Percentiles rank a stretch among this genome's conserved stretches.
These are phyloP conservation scores for Penicillium sp. DNA, from an alignment of 2,329 filamentous ascomycete genomes.

Conservation along the genomic window DNA sequence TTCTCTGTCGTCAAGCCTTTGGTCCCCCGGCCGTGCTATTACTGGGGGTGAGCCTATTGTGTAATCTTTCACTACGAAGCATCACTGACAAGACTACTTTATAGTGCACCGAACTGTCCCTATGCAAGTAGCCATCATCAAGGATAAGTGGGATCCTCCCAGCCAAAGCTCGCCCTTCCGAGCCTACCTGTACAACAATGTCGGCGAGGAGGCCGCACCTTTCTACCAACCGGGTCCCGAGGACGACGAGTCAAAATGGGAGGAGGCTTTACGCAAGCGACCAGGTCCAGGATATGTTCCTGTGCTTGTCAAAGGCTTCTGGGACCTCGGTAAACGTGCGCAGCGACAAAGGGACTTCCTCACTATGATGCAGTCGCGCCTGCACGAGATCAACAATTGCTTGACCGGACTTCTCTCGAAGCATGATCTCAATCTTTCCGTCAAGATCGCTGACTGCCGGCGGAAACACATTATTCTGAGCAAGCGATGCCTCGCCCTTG, in stretches of 20 bases:
- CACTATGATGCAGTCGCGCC: constrained; percentile 55
- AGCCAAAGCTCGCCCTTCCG: constrained; percentile 55
- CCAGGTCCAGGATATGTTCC: constrained; percentile 59
- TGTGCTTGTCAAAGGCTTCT: constrained; percentile 59
- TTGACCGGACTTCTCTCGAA: constrained; percentile 58
- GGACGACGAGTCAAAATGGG: constrained; percentile 63
- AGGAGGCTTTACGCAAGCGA: constrained; percentile 60
- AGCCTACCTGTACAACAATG: constrained; percentile 63
- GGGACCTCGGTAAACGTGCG: constrained; percentile 57
- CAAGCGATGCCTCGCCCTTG: constrained; percentile 59
- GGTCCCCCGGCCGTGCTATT: constrained; percentile 45
- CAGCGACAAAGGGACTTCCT: constrained; percentile 57
- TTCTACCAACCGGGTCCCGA: constrained; percentile 59
- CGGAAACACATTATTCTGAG: constrained; percentile 59
- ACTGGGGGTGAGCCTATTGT: constrained; percentile 37
- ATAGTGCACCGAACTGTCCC: constrained; percentile 59
- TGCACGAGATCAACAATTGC: constrained; percentile 65
- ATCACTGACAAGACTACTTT: constrained; percentile 10
- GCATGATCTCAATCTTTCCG: constrained; percentile 60
- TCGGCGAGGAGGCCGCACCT: constrained; percentile 57
- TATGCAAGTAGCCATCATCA: constrained; percentile 61
- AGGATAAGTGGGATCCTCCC: constrained; percentile 59
- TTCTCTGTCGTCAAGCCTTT: constrained; percentile 39
- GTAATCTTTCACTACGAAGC: constrained; percentile 9
- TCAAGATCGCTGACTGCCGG: constrained; percentile 58